phyloP scores from a whole-genome alignment of 1,284 basidiomycete genomes.

The Crepidotus sp. region DNA sequence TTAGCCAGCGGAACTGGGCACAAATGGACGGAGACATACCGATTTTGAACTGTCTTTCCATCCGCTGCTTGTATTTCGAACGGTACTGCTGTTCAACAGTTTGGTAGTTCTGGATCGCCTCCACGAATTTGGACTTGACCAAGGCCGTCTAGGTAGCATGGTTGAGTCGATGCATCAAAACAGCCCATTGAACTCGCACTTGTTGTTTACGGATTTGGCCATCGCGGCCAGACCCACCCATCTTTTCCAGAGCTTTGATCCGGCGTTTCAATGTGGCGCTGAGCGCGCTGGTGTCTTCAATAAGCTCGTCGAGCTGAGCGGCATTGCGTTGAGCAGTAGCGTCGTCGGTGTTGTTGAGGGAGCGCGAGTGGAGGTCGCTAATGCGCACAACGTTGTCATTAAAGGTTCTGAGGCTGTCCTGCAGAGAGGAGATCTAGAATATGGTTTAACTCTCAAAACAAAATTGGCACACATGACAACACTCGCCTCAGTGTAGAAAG shows the following conservation, averaged over 20 bases:
- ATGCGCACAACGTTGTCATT: conserved; percentile 65
- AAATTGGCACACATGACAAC: neutral
- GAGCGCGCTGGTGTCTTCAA: conserved; percentile 70
- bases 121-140: conserved; percentile 76
- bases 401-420: conserved; percentile 62
- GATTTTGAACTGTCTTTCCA: conserved; percentile 96
- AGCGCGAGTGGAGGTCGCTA: conserved; percentile 64
- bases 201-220: conserved; percentile 79
- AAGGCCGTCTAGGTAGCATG: conserved; percentile 47
- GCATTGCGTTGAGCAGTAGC: conserved; percentile 52
- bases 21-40: conserved; percentile 34
- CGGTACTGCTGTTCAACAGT: conserved; percentile 90
- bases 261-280: conserved; percentile 69
- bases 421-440: conserved; percentile 58
- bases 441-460: conserved; percentile 3
- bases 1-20: conserved; percentile 6
- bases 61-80: conserved; percentile 86
- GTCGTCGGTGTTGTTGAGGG: conserved; percentile 74
- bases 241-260: conserved; percentile 71
- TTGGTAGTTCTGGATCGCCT: conserved; percentile 83
- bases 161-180: neutral
- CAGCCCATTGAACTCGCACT: conserved; percentile 32
- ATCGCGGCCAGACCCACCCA: conserved; percentile 65
- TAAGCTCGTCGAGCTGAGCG: conserved; percentile 62
- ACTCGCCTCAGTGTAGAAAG: conserved; percentile 68